Base-by-base conservation (phyloP, 768 basidiomycete genomes). In the Gloeopeniophorella convolvens region DNA sequence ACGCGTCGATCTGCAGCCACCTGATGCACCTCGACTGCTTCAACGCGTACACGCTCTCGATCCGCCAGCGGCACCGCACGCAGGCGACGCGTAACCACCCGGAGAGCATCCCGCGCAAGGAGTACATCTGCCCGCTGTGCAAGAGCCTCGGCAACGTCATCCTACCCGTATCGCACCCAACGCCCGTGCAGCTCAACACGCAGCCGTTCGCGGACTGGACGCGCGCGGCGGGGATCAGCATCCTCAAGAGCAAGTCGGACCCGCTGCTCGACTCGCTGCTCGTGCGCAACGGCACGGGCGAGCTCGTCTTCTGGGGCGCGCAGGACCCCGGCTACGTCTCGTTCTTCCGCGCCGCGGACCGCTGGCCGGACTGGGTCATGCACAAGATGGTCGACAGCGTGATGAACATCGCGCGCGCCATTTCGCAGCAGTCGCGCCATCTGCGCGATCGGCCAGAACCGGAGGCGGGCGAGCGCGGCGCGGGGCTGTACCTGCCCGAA, bases 21-120 rank as follows among this genome's bases (percentile, higher is more conserved):
- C 81, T 94, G 76, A 98, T 99, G 93, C 96, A 99, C 68, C 69
- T 94, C 54, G 81, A 86, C 34, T 98, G 96, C 67, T 95, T 97
- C 72, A 84, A 85, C 42, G 84, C 85, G 2, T 98, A 97, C 66
- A 92, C 80, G 56, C 64, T 77, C 2, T 94, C 93, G 15, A 84
- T 97, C 45, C 78, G 89, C 37, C 83, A 87, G 54, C 85, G 94
- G 11, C 92, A 95, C 62, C 78, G 87, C 7, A 75, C 85, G 0
- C 95, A 98, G 59, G 82, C 88, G 5, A 91, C 91, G 5, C 73
- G 96, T 32, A 91, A 93, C 57, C 95, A 96, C 62, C 94, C 96
- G 0, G 95, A 98, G 64, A 87, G 82, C 60, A 90, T 93, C n/a
- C 81, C 86, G 13, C 78, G 96, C 33, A 86, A 87, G 58, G 96